Evolutionary conservation across 2,329 filamentous ascomycete species (phyloP), one percentile per base, ranked within the genome.

Genomic region (Venturiaceae sp.): DNA sequence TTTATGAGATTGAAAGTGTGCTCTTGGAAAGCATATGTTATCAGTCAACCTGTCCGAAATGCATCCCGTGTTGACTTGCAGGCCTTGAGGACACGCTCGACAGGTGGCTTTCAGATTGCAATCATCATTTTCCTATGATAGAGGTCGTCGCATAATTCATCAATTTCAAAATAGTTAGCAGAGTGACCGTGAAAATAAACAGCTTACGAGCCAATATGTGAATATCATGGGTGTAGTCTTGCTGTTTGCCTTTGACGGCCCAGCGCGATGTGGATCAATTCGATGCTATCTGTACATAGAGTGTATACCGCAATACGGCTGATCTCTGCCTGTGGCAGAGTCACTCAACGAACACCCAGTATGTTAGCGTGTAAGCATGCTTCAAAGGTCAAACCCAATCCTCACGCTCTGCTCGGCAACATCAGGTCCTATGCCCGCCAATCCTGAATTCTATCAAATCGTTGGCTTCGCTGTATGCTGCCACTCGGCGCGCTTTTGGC

Each of bases 281-380:
- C 52, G 44, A 50, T 21, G 28, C 34, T 44, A 44, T 11, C 26
- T 47, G 55, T 57, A 57, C 55, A 52, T 57, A 52, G 55, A 57
- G 55, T 57, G 55, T 30, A 57, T 57, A 30, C 41, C 34, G 28
- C 32, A 16, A 19, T 21, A 56, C 36, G 53, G 36, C 36, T 41
- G 28, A 56, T 57, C 55, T 57, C 55, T 44, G 30, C 55, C 55
- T 57, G 55, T 33, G 55, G 44, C 55, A 57, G 55, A 57, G 55
- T 32, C 55, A 57, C 55, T 57, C 55, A 46, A 57, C 16, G 13
- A 53, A 53, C 5, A 53, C 26, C 55, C 23, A 57, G 9, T 32
- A 33, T 52, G 34, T 47, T 46, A 57, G 39, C 34, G 23, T 41
- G 23, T 33, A 23, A 47, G 14, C 41, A 56, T 44, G 53, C 53